Conservation (phyloP, 2,329 filamentous ascomycete species). For the Fusarium newnesense region DNA sequence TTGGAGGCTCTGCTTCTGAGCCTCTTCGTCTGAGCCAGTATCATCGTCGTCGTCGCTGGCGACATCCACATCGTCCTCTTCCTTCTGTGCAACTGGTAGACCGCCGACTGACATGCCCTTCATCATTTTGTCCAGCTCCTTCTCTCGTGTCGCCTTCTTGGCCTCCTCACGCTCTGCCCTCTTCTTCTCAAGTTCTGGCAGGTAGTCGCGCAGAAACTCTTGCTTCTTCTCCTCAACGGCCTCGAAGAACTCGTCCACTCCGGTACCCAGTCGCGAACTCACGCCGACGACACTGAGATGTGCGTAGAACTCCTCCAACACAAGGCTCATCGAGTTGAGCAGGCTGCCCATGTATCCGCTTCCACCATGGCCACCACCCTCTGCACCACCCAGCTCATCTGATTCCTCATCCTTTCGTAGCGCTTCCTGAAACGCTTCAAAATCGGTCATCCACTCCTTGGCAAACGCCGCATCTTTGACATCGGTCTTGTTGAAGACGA, state of each 20-base stretch:
- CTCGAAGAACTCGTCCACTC: conserved; percentile 92
- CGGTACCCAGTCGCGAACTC: conserved; percentile 90
- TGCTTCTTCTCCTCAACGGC: conserved; percentile 87
- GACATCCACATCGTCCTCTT: conserved; percentile 61
- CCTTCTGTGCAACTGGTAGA: conserved; percentile 51
- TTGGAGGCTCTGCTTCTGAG: conserved; percentile 73
- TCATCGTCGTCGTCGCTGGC: conserved; percentile 67
- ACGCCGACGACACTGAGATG: conserved; percentile 94
- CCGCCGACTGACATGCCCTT: conserved; percentile 77
- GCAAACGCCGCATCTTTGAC: conserved; percentile 91
- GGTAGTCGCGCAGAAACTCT: conserved; percentile 92
- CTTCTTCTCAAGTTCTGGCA: conserved; percentile 86
- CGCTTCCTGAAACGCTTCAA: conserved; percentile 92
- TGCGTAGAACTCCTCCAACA: conserved; percentile 97
- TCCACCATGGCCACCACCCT: conserved; percentile 74
- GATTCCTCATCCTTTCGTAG: conserved; percentile 81
- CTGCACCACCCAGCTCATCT: conserved; percentile 79
- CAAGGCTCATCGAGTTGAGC: conserved; percentile 96
- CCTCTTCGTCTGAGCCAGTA: conserved; percentile 68
- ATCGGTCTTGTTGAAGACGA: conserved; percentile 99
- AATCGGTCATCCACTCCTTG: conserved; percentile 99
- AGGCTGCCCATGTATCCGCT: conserved; percentile 97
- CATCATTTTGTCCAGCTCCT: conserved; percentile 93
- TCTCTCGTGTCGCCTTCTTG: conserved; percentile 77
- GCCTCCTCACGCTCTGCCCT: conserved; percentile 78